These are phyloP conservation scores for Zygnema circumcarinatum DNA, from an alignment of 139 green algal species.

Conservation along the genomic window DNA sequence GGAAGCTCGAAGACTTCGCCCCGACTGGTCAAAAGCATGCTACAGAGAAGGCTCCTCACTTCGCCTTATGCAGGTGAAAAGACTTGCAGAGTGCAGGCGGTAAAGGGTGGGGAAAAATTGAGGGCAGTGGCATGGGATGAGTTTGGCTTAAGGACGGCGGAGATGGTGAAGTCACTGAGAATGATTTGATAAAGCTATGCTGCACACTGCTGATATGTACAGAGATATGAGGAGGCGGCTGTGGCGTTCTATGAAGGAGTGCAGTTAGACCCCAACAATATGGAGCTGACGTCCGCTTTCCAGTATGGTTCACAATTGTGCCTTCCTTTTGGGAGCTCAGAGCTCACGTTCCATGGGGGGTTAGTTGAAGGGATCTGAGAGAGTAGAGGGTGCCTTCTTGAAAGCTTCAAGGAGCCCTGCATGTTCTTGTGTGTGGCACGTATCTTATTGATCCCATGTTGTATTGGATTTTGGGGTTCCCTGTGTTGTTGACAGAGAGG, in stretches of 20 bases:
- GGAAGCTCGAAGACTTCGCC: slow-evolving; percentile 9
- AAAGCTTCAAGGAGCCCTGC: background rate
- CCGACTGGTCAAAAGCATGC: slow-evolving; percentile 51
- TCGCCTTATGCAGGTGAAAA: slow-evolving; percentile 1
- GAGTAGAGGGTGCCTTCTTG: background rate
- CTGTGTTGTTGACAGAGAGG: background rate
- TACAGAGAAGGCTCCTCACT: slow-evolving; percentile 39
- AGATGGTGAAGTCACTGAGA: background rate
- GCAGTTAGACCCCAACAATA: slow-evolving; percentile 50
- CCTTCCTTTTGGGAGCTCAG: background rate
- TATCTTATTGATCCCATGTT: background rate
- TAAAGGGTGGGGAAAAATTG: background rate
- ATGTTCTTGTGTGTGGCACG: background rate
- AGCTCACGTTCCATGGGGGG: background rate
- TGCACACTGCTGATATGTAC: background rate
- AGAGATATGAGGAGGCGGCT: slow-evolving; percentile 48
- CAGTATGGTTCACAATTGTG: background rate
- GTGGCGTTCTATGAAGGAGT: slow-evolving; percentile 55
- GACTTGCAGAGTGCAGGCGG: background rate
- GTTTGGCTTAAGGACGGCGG: background rate
- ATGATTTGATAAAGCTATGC: too few relatives aligned
- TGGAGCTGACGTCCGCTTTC: slow-evolving; percentile 43
- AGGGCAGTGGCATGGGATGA: background rate
- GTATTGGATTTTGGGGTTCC: background rate
- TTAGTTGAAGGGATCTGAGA: background rate